Evolutionary conservation across 2,329 filamentous ascomycete genomes (phyloP).

Genomic region (Trichophyton verrucosum): DNA sequence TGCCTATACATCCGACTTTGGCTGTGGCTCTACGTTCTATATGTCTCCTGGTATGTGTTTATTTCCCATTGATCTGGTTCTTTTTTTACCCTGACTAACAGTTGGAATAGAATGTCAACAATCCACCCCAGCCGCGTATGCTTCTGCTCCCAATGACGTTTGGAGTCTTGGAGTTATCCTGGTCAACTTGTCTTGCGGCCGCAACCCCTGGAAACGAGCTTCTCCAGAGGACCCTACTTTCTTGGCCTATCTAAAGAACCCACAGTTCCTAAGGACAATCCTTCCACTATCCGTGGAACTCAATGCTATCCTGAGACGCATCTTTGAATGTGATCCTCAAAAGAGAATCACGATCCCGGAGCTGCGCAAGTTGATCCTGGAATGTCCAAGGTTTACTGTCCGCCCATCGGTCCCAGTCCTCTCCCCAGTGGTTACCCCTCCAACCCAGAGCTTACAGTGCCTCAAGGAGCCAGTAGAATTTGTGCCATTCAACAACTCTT

Average conservation of each 20-base stretch:
- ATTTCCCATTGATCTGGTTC: slow-evolving; percentile 3
- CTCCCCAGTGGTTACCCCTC: slow-evolving; percentile 21
- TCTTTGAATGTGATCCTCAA: slow-evolving; percentile 77
- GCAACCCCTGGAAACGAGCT: slow-evolving; percentile 97
- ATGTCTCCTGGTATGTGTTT: slow-evolving; percentile 84
- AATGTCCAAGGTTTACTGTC: slow-evolving; percentile 60
- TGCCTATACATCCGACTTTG: slow-evolving; percentile 78
- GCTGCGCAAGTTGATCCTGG: slow-evolving; percentile 61
- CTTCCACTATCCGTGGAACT: slow-evolving; percentile 81
- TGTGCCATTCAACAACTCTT: slow-evolving; percentile 22
- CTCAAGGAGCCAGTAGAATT: slow-evolving; percentile 24
- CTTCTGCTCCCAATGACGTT: slow-evolving; percentile 87
- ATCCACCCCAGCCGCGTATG: slow-evolving; percentile 60
- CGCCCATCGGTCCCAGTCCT: slow-evolving; percentile 17
- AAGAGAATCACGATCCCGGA: slow-evolving; percentile 71
- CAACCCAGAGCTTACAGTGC: slow-evolving; percentile 21
- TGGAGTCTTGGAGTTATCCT: slow-evolving; percentile 98
- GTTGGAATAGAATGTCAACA: slow-evolving; percentile 70
- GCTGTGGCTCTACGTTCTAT: slow-evolving; percentile 96
- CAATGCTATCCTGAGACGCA: slow-evolving; percentile 71
- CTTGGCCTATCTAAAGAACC: slow-evolving; percentile 73
- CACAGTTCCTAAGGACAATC: slow-evolving; percentile 82
- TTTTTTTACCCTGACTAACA: slow-evolving; percentile 2
- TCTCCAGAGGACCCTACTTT: slow-evolving; percentile 91
- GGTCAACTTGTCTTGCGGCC: slow-evolving; percentile 92